These are phyloP conservation scores for Candida insectorum DNA, from an alignment of 805 yeast species.

Conservation along the genomic window DNA sequence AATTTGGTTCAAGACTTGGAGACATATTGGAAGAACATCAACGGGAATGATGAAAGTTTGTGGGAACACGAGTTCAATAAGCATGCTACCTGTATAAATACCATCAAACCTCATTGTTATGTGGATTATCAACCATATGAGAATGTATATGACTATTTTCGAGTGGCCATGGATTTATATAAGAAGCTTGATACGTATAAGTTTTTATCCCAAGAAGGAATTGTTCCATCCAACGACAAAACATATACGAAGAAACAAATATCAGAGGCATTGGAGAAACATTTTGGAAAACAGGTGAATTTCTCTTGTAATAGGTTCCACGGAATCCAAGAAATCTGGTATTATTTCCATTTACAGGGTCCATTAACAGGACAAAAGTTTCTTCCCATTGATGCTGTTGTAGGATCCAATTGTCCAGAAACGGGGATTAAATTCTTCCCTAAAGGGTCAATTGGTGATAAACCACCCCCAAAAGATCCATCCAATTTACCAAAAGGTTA, in stretches of 20 bases:
- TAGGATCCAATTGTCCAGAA: slow-evolving; percentile 59
- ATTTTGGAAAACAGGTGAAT: slow-evolving; percentile 31
- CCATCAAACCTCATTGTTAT: slow-evolving; percentile 35
- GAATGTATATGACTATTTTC: slow-evolving; percentile 28
- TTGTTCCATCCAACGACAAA: slow-evolving; percentile 28
- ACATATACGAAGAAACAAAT: slow-evolving; percentile 33
- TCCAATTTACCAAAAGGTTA: slow-evolving; percentile 9
- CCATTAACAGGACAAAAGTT: slow-evolving; percentile 63
- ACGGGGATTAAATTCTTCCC: slow-evolving; percentile 63
- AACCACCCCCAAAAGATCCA: slow-evolving; percentile 20
- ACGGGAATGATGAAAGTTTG: slow-evolving; percentile 51
- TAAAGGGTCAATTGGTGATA: slow-evolving; percentile 32
- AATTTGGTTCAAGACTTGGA: slow-evolving; percentile 26
- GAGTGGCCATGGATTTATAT: slow-evolving; percentile 28
- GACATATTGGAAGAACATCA: slow-evolving; percentile 35
- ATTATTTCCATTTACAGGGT: slow-evolving; percentile 75
- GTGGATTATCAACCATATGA: slow-evolving; percentile 13
- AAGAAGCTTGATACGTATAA: slow-evolving; percentile 32
- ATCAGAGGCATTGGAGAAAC: slow-evolving; percentile 26
- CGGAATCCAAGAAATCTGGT: slow-evolving; percentile 71
- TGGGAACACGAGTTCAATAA: slow-evolving; percentile 45
- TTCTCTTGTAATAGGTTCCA: slow-evolving; percentile 32
- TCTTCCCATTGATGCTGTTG: slow-evolving; percentile 55
- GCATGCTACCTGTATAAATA: slow-evolving; percentile 42
- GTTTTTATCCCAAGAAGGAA: slow-evolving; percentile 33